Base-by-base conservation (phyloP, 805 yeast genomes). In the Lipomyces anomalus region DNA sequence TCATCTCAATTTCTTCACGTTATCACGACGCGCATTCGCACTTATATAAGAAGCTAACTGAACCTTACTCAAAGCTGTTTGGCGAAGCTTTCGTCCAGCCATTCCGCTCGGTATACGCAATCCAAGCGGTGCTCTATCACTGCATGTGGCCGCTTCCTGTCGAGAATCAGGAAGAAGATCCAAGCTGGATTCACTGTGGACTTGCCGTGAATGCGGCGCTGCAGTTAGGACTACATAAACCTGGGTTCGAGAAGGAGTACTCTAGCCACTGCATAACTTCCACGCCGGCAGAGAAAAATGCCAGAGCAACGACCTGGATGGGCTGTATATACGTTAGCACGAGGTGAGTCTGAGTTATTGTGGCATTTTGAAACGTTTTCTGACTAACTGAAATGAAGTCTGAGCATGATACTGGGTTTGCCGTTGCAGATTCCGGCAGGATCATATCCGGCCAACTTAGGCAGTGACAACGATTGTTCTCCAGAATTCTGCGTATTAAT, bases 241-340 rank as follows among this genome's bases (percentile, higher is more conserved):
- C 21, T 4, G 17, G 11, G 21, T 6, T 13, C n/a, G n/a, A n/a
- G n/a, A n/a, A n/a, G n/a, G n/a, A n/a, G n/a, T n/a, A n/a, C n/a
- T n/a, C n/a, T n/a, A n/a, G n/a, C n/a, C n/a, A n/a, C n/a, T n/a
- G 9, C 37, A 16, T 16, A 6, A 13, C 11, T 34, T n/a, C 22
- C n/a, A 11, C 4, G 22, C 22, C 13, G 37, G 22, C 37, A n/a
- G 37, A 13, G 37, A 34, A 16, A n/a, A n/a, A n/a, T n/a, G 37
- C 20, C 20, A 34, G 37, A 34, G 13, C 22, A n/a, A 34, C 22
- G 7, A 34, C 39, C 9, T 36, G 39, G 39, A 22, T 11, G 3
- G 39, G 39, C 18, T 36, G 39, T 6, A 4, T 36, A 7, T 36
- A 36, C 29, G 3, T 36, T 18, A 36, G 39, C 39, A 36, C 39